Conservation (phyloP, 2,329 filamentous ascomycete genomes). For the Canariomyces notabilis region DNA sequence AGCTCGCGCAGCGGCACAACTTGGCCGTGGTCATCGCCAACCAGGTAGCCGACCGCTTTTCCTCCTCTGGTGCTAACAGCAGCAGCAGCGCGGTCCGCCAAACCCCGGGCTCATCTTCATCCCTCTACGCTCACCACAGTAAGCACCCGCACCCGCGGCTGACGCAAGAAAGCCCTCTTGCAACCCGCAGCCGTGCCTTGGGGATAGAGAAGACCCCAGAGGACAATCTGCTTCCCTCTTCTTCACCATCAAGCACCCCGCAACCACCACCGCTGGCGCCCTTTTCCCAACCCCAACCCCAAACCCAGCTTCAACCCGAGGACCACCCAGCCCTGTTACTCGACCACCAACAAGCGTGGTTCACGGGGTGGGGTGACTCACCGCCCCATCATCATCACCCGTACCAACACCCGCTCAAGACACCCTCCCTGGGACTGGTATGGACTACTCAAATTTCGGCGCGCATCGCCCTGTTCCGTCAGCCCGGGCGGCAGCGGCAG, state of each 20-base stretch:
- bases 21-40: conserved; percentile 90
- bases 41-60: conserved; percentile 93
- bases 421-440: conserved; percentile 77
- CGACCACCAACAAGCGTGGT: conserved; percentile 89
- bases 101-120: conserved; percentile 14
- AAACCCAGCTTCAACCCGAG: neutral
- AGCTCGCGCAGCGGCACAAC: conserved; percentile 67
- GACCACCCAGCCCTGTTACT: conserved; percentile 56
- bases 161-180: conserved; percentile 46
- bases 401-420: conserved; percentile 57
- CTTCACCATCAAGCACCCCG: conserved; percentile 34
- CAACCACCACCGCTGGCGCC: conserved; percentile 6
- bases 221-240: conserved; percentile 24
- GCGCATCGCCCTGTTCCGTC: conserved; percentile 75
- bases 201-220: conserved; percentile 30
- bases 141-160: neutral
- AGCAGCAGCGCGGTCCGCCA: conserved; percentile 1
- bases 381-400: conserved; percentile 31
- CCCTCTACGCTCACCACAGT: conserved; percentile 1
- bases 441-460: conserved; percentile 88
- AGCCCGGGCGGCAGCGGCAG: conserved; percentile 46
- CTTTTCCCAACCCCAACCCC: conserved; percentile 35
- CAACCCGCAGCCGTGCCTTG: conserved; percentile 41
- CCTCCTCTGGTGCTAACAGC: conserved; percentile 6
- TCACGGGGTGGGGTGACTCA: conserved; percentile 89